Evolutionary conservation across 768 basidiomycete species (phyloP).

Genomic region (Pholiota molesta): DNA sequence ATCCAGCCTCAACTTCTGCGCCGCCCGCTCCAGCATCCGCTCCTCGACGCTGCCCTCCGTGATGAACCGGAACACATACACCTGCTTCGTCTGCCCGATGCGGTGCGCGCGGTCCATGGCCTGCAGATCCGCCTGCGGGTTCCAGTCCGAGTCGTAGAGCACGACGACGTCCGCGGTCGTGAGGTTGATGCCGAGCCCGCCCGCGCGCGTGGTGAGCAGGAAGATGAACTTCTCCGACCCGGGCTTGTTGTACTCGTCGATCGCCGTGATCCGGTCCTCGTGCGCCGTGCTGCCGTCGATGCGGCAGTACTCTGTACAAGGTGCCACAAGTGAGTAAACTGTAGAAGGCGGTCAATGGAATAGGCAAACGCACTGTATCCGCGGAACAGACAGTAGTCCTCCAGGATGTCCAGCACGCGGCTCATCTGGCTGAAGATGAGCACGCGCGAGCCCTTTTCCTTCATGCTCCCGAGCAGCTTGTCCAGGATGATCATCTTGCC

Average conservation of each 20-base stretch:
- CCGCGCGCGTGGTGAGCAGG: slow-evolving; percentile 93
- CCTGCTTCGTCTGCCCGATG: slow-evolving; percentile 96
- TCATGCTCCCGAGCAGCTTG: slow-evolving; percentile 87
- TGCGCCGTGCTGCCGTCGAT: slow-evolving; percentile 97
- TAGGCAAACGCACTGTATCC: slow-evolving; percentile 68
- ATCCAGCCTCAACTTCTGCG: slow-evolving; percentile 93
- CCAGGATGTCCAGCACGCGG: slow-evolving; percentile 95
- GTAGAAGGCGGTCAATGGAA: neutral
- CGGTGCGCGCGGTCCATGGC: slow-evolving; percentile 99
- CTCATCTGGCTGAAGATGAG: slow-evolving; percentile 99
- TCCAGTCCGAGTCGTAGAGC: slow-evolving; percentile 98
- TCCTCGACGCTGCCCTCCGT: slow-evolving; percentile 97
- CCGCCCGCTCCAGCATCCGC: slow-evolving; percentile 91
- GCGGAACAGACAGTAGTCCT: slow-evolving; percentile 95
- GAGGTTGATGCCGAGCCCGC: slow-evolving; percentile 95
- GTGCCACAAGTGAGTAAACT: too few species aligned
- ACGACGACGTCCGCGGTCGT: slow-evolving; percentile 95
- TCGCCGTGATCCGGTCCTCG: slow-evolving; percentile 92
- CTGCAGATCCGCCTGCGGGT: slow-evolving; percentile 97
- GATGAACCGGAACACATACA: slow-evolving; percentile 96
- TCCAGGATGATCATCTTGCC: slow-evolving; percentile 99
- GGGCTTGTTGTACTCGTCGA: slow-evolving; percentile 97
- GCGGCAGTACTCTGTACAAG: slow-evolving; percentile 76
- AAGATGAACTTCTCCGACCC: slow-evolving; percentile 96
- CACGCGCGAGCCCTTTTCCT: slow-evolving; percentile 90